Evolutionary conservation across 208 protist genomes (phyloP).

Genomic region (Trypanosoma caninum): DNA sequence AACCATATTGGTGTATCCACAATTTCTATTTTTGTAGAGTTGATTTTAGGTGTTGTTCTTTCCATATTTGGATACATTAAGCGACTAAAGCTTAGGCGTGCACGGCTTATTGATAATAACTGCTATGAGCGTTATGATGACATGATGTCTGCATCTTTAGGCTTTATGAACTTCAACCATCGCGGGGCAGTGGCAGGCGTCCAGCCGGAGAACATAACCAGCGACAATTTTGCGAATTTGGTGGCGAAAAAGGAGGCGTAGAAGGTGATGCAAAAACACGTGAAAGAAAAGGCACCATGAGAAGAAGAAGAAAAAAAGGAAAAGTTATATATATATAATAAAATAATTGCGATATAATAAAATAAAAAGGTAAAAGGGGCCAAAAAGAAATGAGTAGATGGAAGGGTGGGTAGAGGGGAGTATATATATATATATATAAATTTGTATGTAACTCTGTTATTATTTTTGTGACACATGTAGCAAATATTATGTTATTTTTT

Average conservation of each 20-base stretch:
- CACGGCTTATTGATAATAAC: conserved; percentile 59
- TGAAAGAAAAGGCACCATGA: conserved; percentile 1
- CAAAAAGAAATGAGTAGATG: not conserved
- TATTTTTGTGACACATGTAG: not conserved
- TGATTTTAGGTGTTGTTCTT: conserved; percentile 27
- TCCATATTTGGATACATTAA: conserved; percentile 57
- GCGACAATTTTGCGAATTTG: not conserved
- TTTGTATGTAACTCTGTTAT: not conserved
- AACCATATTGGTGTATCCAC: conserved; percentile 10
- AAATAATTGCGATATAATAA: not conserved
- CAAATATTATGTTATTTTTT: not conserved
- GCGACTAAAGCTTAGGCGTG: conserved; percentile 35
- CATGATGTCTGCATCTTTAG: conserved; percentile 55
- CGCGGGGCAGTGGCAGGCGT: conserved; percentile 37
- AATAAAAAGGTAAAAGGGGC: not conserved
- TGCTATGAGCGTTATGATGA: conserved; percentile 63
- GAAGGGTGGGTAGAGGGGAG: not conserved
- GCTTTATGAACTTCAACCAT: conserved; percentile 89
- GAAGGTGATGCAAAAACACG: not conserved
- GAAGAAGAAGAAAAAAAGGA: conserved; percentile 1
- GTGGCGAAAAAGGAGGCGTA: conserved; percentile 28
- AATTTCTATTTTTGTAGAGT: conserved; percentile 26
- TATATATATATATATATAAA: not conserved
- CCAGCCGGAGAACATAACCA: not conserved
- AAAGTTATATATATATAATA: not conserved